Evolutionary conservation across 1,284 basidiomycete genomes (phyloP), one percentile per base, ranked within the genome.

Genomic region (Malassezia equina): DNA sequence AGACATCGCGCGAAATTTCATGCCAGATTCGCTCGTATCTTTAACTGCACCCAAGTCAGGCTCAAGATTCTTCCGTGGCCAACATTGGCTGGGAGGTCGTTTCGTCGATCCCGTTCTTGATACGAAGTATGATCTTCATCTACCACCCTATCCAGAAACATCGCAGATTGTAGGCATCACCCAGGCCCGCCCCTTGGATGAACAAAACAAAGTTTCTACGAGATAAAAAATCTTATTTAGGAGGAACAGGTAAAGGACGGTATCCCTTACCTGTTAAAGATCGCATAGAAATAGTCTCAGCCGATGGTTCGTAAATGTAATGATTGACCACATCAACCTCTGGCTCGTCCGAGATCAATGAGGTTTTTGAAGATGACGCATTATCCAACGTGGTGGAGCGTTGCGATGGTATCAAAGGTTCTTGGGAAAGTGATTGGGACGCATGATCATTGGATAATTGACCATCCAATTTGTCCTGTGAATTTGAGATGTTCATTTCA

Each of bases 1-100:
- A 7, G 64, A 63, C 34, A 45, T 67, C 34, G 62, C 59, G 36
- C 77, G 79, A 12, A 81, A 79, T 7, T 79, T 87, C 55, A 78
- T 82, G 23, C 88, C 91, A 0, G 81, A 86, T 47, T 86, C 90
- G 1, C 77, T 99, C 34, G 77, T 98, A 53, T 90, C 87, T 65
- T 78, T 99, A 63, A 96, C 93, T 0, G 90, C 88, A 9, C 94
- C 94, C 2, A 99, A 99, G 77, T 79, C 85, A 64, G 94, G 94
- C 1, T 84, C 85, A 4, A 79, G 78, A 61, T 75, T 72, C 7
- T 96, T 88, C 75, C 8, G 23, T 3, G 81, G 76, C 24, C 88
- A 90, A 8, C 94, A 98, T 78, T 95, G 89, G 75, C 79, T 95
- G 2, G 90, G 90, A 2, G 94, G 93, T 0, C 79, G 93, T 48